Percentiles rank a stretch among this genome's conserved stretches.
These are phyloP conservation scores for Yamadazyma epiphylla DNA, from an alignment of 1,139 yeast species.

Conservation along the genomic window DNA sequence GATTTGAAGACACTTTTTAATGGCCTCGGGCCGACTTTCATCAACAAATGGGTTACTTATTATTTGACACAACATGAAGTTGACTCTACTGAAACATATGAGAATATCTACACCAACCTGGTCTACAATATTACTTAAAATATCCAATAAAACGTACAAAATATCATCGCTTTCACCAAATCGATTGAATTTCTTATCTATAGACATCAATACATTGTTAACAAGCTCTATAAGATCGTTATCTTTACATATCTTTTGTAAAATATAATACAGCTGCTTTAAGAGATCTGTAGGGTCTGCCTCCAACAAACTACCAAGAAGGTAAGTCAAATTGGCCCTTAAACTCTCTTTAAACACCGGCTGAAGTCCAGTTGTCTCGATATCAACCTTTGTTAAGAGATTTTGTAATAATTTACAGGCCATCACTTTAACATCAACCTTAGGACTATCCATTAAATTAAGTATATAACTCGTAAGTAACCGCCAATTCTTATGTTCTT, in stretches of 20 bases:
- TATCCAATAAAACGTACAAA: constrained; percentile 5
- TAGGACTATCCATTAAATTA: constrained; percentile 50
- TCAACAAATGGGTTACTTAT: constrained; percentile 24
- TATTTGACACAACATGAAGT: constrained; percentile 26
- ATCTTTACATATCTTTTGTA: constrained; percentile 3
- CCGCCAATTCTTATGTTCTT: constrained; percentile 32
- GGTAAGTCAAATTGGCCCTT: constrained; percentile 36
- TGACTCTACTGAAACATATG: constrained; percentile 26
- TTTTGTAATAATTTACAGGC: constrained; percentile 34
- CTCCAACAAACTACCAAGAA: constrained; percentile 30
- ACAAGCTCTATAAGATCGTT: constrained; percentile 8
- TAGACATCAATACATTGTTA: constrained; percentile 8
- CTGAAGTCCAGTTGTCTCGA: constrained; percentile 37
- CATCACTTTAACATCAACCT: constrained; percentile 37
- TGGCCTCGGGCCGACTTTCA: constrained; percentile 15
- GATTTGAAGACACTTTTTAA: constrained; percentile 13
- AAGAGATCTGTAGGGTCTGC: constrained; percentile 31
- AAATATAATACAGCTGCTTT: constrained; percentile 10
- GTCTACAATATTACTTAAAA: constrained; percentile 4
- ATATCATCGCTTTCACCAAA: constrained; percentile 6
- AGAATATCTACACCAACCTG: constrained; percentile 9
- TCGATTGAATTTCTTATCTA: constrained; percentile 13
- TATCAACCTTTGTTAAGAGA: constrained; percentile 18
- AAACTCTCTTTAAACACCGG: constrained; percentile 40
- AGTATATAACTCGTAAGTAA: constrained; percentile 46